Percentiles rank a stretch among this genome's conserved stretches.
These are phyloP conservation scores for Elsinoe necatrix DNA, from an alignment of 2,329 filamentous ascomycete genomes.

Conservation along the genomic window DNA sequence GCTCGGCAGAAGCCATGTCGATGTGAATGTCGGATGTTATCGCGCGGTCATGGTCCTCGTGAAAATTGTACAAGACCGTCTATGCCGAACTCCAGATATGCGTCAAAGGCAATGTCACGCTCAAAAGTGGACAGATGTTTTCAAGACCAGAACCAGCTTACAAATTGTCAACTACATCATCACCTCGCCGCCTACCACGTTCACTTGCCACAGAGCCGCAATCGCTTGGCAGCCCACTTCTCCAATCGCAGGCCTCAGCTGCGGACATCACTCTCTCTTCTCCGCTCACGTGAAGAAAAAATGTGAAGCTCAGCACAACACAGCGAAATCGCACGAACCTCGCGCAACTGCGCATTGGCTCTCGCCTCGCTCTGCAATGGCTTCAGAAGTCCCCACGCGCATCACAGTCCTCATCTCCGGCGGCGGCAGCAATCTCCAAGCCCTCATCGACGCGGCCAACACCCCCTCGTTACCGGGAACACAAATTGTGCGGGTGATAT, in stretches of 20 bases:
- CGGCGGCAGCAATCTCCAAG: conserved; percentile 70
- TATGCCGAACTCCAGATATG: conserved; percentile 2
- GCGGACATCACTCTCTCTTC: neutral
- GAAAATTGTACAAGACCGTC: neutral
- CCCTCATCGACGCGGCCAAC: conserved; percentile 54
- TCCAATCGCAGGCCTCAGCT: neutral
- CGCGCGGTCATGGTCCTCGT: neutral
- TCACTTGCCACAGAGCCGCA: neutral
- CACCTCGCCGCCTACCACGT: conserved; percentile 1
- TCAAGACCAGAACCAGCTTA: neutral
- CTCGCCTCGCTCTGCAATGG: neutral
- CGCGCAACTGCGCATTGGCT: neutral
- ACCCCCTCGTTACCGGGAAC: conserved; percentile 42
- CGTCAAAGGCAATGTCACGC: neutral
- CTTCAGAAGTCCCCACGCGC: conserved; percentile 17
- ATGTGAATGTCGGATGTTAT: conserved; percentile 3
- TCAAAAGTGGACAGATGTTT: neutral
- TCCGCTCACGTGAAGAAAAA: neutral
- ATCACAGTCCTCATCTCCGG: conserved; percentile 50
- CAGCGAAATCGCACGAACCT: neutral
- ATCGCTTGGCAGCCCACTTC: conserved; percentile 7
- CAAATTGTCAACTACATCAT: neutral
- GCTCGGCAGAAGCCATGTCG: conserved; percentile 27
- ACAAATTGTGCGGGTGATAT: conserved; percentile 55
- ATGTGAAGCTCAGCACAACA: neutral